Conservation (phyloP, 495 filamentous ascomycete genomes). For the Podospora fimiseda region DNA sequence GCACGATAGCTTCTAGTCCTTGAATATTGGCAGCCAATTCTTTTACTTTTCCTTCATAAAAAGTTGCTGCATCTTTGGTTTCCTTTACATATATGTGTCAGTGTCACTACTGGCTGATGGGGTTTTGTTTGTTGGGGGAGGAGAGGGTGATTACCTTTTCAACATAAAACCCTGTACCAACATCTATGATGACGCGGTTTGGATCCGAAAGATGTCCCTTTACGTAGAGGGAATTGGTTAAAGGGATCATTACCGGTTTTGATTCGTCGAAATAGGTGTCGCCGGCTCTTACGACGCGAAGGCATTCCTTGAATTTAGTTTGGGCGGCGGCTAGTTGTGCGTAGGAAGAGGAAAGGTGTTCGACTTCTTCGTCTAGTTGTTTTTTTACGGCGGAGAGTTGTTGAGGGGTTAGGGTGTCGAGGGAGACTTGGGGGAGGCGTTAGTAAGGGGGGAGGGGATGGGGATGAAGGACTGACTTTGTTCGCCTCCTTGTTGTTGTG, state of each 20-base stretch:
- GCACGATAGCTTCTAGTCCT: conserved; percentile 80
- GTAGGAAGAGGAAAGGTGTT: conserved; percentile 86
- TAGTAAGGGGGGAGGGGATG: neutral
- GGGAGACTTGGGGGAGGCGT: conserved; percentile 29
- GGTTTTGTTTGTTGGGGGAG: neutral
- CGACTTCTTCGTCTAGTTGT: conserved; percentile 89
- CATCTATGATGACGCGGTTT: conserved; percentile 83
- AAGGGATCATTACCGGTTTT: conserved; percentile 74
- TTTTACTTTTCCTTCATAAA: conserved; percentile 81
- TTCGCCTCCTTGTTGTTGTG: conserved; percentile 15
- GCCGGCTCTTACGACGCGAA: conserved; percentile 62
- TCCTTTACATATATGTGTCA: conserved; percentile 33
- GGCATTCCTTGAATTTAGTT: conserved; percentile 84
- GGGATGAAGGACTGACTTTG: conserved; percentile 10
- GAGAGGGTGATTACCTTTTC: conserved; percentile 83
- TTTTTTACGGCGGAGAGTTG: conserved; percentile 69
- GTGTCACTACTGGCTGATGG: conserved; percentile 9
- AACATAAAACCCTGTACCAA: conserved; percentile 93
- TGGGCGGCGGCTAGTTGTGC: conserved; percentile 82
- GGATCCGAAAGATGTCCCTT: conserved; percentile 71
- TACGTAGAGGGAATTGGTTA: conserved; percentile 92
- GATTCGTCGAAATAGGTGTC: conserved; percentile 34
- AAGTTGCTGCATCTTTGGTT: conserved; percentile 67
- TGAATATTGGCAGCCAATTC: conserved; percentile 70
- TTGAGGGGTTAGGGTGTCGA: conserved; percentile 44